Base-by-base conservation (phyloP, 73 alveolate genomes). In the Paramecium caudatum region DNA sequence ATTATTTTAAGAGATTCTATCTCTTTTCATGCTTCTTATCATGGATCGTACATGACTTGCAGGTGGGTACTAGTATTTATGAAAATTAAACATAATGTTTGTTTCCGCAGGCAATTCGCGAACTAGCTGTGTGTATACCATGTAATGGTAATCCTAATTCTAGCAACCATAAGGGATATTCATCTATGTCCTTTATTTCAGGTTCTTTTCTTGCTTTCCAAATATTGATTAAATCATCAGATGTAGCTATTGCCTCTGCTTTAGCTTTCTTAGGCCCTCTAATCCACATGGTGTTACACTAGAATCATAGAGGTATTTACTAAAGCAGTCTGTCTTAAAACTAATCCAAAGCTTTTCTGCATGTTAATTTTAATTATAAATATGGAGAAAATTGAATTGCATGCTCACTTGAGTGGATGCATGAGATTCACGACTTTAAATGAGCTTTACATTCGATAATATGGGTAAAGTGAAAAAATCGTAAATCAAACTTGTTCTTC, bases 361-460 rank as follows among this genome's bases (percentile, higher is more conserved):
- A 55, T 55, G n/a, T 55, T 27, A 55, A 55, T 55, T 55, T 55
- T 27, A 55, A 27, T 55, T 55, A 55, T 27, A 27, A 3, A 55
- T 55, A 55, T 55, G 41, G 46, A 55, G 10, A 55, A 55, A 83
- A 92, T 96, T 13, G 99, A 97, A 90, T 82, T 97, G 74, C 99
- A 97, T 86, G 96, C 99, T 10, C 99, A 96, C 92, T 82, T 97
- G 45, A 91, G 95, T 45, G 99, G 99, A 10, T 94, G 98, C 68
- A 62, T 97, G 16, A 80, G 99, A 48, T 95, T 94, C 48, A 86
- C 82, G 61, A 97, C 99, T n/a, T 90, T 97, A 70, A 92, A 93
- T 12, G 98, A 97, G 84, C 46, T 90, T 12, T 86, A 94, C 88
- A 94, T 91, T 17, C 86, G 81, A 91, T 81, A 90, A 46, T 94